Evolutionary conservation across 805 yeast genomes (phyloP).

Genomic region (Metschnikowia drakensbergensis): DNA sequence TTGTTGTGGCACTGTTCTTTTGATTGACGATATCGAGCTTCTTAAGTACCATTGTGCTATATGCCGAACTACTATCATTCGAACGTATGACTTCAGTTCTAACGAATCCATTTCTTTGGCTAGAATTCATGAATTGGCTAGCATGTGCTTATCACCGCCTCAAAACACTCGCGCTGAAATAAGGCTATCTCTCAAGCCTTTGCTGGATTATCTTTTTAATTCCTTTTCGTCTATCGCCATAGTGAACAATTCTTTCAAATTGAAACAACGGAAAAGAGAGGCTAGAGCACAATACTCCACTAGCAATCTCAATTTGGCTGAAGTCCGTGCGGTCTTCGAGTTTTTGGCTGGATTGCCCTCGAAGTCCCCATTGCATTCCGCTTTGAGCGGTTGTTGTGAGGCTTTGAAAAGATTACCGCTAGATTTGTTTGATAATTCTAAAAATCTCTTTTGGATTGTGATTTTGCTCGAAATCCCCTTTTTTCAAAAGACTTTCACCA

Average conservation of each 20-base stretch:
- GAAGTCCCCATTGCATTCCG: conserved; percentile 52
- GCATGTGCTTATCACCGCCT: conserved; percentile 28
- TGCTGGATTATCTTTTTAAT: conserved; percentile 44
- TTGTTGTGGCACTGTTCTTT: conserved; percentile 37
- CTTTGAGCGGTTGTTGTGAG: conserved; percentile 50
- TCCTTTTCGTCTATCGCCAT: conserved; percentile 47
- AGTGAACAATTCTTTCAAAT: conserved; percentile 55
- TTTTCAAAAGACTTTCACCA: conserved; percentile 44
- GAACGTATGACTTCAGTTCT: conserved; percentile 15
- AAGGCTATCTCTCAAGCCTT: conserved; percentile 43
- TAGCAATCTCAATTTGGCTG: conserved; percentile 48
- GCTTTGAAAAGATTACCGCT: conserved; percentile 47
- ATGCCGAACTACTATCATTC: conserved; percentile 50
- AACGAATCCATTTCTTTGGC: conserved; percentile 24
- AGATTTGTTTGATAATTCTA: conserved; percentile 36
- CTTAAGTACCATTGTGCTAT: conserved; percentile 55
- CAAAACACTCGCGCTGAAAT: conserved; percentile 8
- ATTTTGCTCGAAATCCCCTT: conserved; percentile 69
- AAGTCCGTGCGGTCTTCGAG: conserved; percentile 45
- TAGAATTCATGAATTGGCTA: conserved; percentile 31
- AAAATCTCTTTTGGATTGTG: conserved; percentile 54
- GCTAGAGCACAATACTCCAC: conserved; percentile 38
- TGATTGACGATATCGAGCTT: conserved; percentile 24
- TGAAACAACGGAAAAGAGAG: conserved; percentile 14
- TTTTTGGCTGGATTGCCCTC: conserved; percentile 52